A percentile compares a stretch with the other conserved stretches of the same genome.
Conservation (phyloP, 2,329 filamentous ascomycete genomes). For the Xylariaceae sp. region DNA sequence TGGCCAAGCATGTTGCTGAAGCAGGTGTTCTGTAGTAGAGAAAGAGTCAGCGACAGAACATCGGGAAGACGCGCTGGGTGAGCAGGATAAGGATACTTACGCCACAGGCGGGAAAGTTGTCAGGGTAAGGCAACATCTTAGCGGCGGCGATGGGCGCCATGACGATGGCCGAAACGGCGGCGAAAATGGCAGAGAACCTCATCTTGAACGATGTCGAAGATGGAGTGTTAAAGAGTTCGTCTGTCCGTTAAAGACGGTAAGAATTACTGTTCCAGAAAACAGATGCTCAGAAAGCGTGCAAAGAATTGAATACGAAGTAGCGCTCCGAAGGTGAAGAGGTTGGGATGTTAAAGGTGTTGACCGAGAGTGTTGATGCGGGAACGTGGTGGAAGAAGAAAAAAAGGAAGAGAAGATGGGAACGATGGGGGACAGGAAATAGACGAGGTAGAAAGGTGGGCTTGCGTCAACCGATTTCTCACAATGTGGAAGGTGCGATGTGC, state of each 20-base stretch:
- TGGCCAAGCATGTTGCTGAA: slow-evolving; percentile 47
- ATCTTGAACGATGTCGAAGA: slow-evolving; percentile 36
- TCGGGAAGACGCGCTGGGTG: neutral
- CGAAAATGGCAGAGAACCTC: slow-evolving; percentile 44
- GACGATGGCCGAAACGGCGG: slow-evolving; percentile 36
- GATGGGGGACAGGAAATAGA: neutral
- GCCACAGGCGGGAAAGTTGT: slow-evolving; percentile 45
- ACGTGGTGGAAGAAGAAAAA: slow-evolving; percentile 18
- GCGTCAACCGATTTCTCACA: neutral
- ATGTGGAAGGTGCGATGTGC: slow-evolving; percentile 5
- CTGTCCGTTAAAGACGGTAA: slow-evolving; percentile 23
- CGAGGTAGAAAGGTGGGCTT: slow-evolving; percentile 2
- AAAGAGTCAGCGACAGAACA: neutral
- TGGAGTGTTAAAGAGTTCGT: slow-evolving; percentile 11
- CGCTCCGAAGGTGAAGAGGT: slow-evolving; percentile 15
- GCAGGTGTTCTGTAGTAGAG: slow-evolving; percentile 39
- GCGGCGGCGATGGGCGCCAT: slow-evolving; percentile 33
- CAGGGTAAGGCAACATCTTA: slow-evolving; percentile 35
- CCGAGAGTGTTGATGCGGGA: slow-evolving; percentile 20
- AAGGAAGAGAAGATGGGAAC: slow-evolving; percentile 5
- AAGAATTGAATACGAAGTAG: slow-evolving; percentile 23
- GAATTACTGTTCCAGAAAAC: slow-evolving; percentile 33
- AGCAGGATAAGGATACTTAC: slow-evolving; percentile 38
- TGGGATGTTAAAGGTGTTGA: slow-evolving; percentile 22
- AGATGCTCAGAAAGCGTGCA: slow-evolving; percentile 32